Conservation (phyloP, 805 yeast species). For the Saturnispora sekii region DNA sequence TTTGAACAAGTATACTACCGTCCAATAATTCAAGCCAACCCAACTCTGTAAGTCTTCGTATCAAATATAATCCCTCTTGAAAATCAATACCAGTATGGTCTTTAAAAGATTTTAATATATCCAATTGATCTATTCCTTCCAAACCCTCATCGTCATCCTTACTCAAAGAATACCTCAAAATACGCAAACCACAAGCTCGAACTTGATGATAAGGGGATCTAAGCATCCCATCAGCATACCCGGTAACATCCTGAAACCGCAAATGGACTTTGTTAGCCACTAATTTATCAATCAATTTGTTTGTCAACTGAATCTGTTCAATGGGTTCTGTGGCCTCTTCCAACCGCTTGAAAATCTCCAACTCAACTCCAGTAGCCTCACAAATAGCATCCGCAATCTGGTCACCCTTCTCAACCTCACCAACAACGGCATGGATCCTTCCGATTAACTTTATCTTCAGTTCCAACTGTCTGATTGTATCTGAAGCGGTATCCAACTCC, state of each 20-base stretch:
- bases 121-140: too few relatives aligned
- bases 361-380: neutral
- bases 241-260: neutral
- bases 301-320: conserved; percentile 7
- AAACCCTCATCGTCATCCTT: neutral
- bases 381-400: too few relatives aligned
- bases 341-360: neutral
- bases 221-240: neutral
- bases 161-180: conserved; percentile 7
- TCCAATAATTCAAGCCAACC: neutral
- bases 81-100: too few relatives aligned
- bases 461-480: conserved; percentile 3
- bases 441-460: neutral
- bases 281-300: conserved; percentile 2
- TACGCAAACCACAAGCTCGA: conserved; percentile 7
- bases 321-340: neutral
- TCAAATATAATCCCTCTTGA: too few relatives aligned
- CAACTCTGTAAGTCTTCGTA: neutral
- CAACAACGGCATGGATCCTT: neutral
- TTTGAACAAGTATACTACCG: neutral
- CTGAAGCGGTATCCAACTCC: conserved; percentile 6
- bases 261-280: neutral
- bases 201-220: conserved; percentile 5
- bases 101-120: too few relatives aligned
- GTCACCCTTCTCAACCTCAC: neutral